Evolutionary conservation across 768 basidiomycete genomes (phyloP).

Genomic region (Boletus bicolor): DNA sequence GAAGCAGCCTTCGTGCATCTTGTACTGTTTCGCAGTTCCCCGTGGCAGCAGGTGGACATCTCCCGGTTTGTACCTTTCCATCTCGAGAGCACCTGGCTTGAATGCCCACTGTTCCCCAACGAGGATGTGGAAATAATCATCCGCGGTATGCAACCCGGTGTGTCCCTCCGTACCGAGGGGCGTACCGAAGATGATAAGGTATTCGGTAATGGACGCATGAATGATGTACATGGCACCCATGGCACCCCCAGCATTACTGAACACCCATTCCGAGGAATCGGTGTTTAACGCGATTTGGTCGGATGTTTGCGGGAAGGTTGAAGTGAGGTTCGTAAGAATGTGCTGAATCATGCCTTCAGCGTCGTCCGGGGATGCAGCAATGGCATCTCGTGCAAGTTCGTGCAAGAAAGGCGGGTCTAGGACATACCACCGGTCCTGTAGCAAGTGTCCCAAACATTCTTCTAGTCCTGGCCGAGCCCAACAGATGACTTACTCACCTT

Average conservation of each 20-base stretch:
- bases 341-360: slow-evolving; percentile 73
- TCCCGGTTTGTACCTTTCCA: slow-evolving; percentile 83
- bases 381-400: slow-evolving; percentile 68
- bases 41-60: slow-evolving; percentile 80
- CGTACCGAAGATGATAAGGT: slow-evolving; percentile 93
- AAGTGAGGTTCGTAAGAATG: slow-evolving; percentile 77
- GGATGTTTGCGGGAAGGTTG: slow-evolving; percentile 61
- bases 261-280: slow-evolving; percentile 82
- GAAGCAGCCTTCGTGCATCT: slow-evolving; percentile 95
- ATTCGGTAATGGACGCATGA: slow-evolving; percentile 95
- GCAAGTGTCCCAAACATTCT: background rate
- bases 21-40: slow-evolving; percentile 92
- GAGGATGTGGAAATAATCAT: slow-evolving; percentile 97
- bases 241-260: slow-evolving; percentile 96
- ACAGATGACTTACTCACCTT: slow-evolving; percentile 43
- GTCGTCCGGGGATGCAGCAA: slow-evolving; percentile 62
- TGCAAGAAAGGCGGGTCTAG: slow-evolving; percentile 73
- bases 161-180: slow-evolving; percentile 98
- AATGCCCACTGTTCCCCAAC: slow-evolving; percentile 96
- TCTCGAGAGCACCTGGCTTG: slow-evolving; percentile 71
- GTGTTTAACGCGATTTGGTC: slow-evolving; percentile 47
- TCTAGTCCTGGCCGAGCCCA: background rate
- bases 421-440: slow-evolving; percentile 82
- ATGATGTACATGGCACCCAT: slow-evolving; percentile 99
- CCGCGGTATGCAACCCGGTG: slow-evolving; percentile 88